Conservation (phyloP, 208 protist species). For the Tritrichomonas musculus region DNA sequence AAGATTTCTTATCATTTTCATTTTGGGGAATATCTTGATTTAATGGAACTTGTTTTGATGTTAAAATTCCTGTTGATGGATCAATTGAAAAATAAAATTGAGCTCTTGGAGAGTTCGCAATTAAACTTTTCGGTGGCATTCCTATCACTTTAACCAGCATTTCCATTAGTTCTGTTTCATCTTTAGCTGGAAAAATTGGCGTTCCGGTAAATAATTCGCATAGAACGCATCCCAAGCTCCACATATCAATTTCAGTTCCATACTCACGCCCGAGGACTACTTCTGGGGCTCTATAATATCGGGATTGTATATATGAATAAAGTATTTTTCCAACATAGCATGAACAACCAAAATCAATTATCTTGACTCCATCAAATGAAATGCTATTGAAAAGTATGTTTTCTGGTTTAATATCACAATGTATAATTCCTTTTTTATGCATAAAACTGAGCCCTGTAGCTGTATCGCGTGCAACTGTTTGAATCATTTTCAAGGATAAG, state of each 20-base stretch:
- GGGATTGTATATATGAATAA: slow-evolving; percentile 79
- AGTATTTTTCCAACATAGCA: slow-evolving; percentile 73
- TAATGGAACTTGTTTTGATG: not conserved
- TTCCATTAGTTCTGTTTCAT: not conserved
- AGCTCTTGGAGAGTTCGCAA: not conserved
- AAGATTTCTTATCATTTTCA: too few species aligned
- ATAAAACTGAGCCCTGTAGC: not conserved
- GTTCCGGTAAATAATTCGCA: slow-evolving; percentile 90
- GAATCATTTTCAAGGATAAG: not conserved
- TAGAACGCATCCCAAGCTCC: slow-evolving; percentile 93
- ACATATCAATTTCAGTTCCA: slow-evolving; percentile 64
- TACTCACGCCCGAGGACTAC: slow-evolving; percentile 58
- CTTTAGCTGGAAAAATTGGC: slow-evolving; percentile 46
- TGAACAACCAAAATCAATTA: slow-evolving; percentile 95
- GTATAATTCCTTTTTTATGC: not conserved
- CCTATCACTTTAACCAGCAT: not conserved
- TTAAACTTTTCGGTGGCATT: not conserved
- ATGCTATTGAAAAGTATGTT: slow-evolving; percentile 17
- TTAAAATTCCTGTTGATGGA: not conserved
- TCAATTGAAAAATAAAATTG: not conserved
- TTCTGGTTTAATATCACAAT: slow-evolving; percentile 32
- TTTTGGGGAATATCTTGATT: not conserved
- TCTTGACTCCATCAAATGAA: slow-evolving; percentile 63
- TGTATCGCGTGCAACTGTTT: not conserved
- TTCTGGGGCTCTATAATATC: slow-evolving; percentile 80